These are phyloP conservation scores for Pittosporum tobira DNA, from an alignment of 129 eudicot genomes.

Conservation along the genomic window DNA sequence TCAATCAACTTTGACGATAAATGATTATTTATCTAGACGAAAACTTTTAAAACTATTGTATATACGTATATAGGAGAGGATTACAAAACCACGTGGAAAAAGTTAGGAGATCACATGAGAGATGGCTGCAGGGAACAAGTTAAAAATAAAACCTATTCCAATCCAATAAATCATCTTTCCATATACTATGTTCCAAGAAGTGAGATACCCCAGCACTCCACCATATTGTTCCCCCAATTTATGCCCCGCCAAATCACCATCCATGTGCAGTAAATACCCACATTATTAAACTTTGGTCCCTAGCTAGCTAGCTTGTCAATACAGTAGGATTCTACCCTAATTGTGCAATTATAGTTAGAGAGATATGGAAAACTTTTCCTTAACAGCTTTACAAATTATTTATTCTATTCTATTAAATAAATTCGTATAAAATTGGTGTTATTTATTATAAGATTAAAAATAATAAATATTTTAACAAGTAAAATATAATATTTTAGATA, in stretches of 20 bases:
- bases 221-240: conserved; percentile 20
- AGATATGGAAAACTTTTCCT: neutral
- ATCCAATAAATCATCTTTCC: conserved; percentile 12
- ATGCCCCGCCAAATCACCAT: conserved; percentile 26
- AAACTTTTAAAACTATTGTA: conserved; percentile 22
- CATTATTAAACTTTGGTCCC: conserved; percentile 13
- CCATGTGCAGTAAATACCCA: conserved; percentile 22
- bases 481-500: neutral
- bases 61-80: conserved; percentile 13
- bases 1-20: conserved; percentile 31
- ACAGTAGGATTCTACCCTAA: conserved; percentile 9
- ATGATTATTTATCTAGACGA: too few relatives aligned
- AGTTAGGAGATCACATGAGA: conserved; percentile 35
- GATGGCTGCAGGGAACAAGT: conserved; percentile 18
- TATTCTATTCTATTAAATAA: too few relatives aligned
- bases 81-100: conserved; percentile 48
- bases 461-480: too few relatives aligned
- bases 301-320: neutral
- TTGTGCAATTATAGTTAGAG: neutral
- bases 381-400: too few relatives aligned
- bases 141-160: conserved; percentile 19
- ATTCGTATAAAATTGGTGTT: too few relatives aligned
- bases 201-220: conserved; percentile 21
- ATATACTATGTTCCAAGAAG: conserved; percentile 41
- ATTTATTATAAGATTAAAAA: too few relatives aligned